A percentile compares a stretch with the other conserved stretches of the same genome.
Conservation (phyloP, 2,329 filamentous ascomycete species). For the Penicillium sp. region DNA sequence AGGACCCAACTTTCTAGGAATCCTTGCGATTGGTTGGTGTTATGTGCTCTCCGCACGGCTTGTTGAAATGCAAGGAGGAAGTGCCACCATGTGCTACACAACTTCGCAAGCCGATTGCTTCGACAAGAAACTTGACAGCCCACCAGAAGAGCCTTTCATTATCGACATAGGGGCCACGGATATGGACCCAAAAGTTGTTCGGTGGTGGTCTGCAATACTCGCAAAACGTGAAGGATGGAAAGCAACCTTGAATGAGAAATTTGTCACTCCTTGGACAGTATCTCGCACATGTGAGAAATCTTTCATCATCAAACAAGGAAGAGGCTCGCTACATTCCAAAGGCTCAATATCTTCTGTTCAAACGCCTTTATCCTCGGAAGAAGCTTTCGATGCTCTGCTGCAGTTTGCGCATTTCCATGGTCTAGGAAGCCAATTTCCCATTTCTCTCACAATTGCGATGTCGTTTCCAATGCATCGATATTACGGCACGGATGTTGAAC, state of each 20-base stretch:
- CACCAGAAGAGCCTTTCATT: neutral
- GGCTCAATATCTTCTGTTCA: neutral
- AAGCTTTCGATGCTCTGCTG: constrained; percentile 9
- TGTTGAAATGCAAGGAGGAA: constrained; percentile 12
- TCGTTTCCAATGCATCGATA: constrained; percentile 11
- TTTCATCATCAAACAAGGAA: constrained; percentile 2
- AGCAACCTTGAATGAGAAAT: constrained; percentile 10
- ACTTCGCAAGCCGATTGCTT: neutral
- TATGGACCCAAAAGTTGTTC: neutral
- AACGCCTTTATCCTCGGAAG: constrained; percentile 4
- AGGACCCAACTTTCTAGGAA: constrained; percentile 9
- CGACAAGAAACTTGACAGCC: neutral
- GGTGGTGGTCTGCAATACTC: constrained; percentile 18
- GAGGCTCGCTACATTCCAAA: neutral
- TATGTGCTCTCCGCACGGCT: constrained; percentile 18
- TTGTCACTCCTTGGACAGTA: constrained; percentile 13
- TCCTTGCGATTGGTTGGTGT: constrained; percentile 16
- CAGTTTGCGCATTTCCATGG: constrained; percentile 11
- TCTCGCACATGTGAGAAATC: constrained; percentile 3
- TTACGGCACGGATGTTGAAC: constrained; percentile 7
- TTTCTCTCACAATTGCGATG: constrained; percentile 13
- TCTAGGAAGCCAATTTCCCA: constrained; percentile 11
- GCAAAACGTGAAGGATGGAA: constrained; percentile 13
- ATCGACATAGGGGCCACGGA: constrained; percentile 3
- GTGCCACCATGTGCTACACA: constrained; percentile 13